Percentiles rank a stretch among this genome's conserved stretches.
phyloP scores from a whole-genome alignment of 306 rosid genomes.

The Cucumis hystrix region DNA sequence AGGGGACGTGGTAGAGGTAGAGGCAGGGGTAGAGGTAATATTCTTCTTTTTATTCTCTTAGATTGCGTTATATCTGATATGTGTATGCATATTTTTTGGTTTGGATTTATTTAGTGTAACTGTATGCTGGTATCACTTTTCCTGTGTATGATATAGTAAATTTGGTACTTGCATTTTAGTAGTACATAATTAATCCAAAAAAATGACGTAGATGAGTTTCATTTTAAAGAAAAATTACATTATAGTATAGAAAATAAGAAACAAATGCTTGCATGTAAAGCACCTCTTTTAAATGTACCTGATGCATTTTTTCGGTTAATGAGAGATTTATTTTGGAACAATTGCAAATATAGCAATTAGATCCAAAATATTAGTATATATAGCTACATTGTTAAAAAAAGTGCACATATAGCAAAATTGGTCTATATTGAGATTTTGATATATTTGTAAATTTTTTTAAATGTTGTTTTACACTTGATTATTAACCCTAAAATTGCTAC shows the following conservation, averaged over 20 bases:
- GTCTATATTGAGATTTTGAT: no score
- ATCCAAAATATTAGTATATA: no score
- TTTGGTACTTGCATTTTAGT: not conserved
- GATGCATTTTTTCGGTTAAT: not conserved
- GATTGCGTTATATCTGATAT: not conserved
- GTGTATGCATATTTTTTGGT: not conserved
- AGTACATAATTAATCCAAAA: not conserved
- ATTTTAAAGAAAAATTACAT: not conserved
- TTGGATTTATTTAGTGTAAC: not conserved
- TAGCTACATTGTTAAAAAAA: no score
- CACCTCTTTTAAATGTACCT: not conserved
- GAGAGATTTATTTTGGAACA: not conserved
- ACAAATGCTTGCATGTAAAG: not conserved
- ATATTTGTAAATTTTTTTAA: no score
- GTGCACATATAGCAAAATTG: no score
- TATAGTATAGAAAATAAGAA: not conserved
- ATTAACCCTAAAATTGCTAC: no score
- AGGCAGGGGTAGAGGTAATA: slow-evolving; percentile 36
- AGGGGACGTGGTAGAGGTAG: slow-evolving; percentile 70
- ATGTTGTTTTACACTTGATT: no score
- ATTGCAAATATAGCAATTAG: no score
- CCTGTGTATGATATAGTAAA: not conserved
- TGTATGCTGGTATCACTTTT: not conserved
- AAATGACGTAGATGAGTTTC: not conserved
- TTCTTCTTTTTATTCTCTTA: not conserved